A percentile compares a stretch with the other conserved stretches of the same genome.
Conservation (phyloP, 352 stramenopile species). For the Peronospora farinosa region DNA sequence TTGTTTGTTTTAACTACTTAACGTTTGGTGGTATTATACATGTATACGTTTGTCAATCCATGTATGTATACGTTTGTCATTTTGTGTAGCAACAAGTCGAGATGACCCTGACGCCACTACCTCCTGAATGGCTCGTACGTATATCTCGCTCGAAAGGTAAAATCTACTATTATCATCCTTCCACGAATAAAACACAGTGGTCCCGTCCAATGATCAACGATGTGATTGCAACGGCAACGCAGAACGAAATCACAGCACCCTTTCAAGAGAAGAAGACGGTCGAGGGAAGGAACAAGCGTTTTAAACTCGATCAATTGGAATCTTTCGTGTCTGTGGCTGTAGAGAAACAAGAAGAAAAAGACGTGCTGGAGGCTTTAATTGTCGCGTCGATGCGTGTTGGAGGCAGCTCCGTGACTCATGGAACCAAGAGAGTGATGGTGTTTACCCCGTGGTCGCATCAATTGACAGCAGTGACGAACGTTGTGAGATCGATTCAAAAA, state of each 20-base stretch:
- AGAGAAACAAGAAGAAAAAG: neutral
- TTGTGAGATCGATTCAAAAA: constrained; percentile 41
- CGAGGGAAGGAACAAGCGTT: constrained; percentile 7
- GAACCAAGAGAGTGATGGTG: constrained; percentile 17
- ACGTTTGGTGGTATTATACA: too few relatives aligned
- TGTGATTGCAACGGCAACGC: neutral
- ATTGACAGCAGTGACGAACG: constrained; percentile 45
- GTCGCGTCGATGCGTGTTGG: constrained; percentile 56
- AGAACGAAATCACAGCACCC: neutral
- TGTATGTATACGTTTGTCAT: constrained; percentile 9
- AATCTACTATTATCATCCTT: constrained; percentile 63
- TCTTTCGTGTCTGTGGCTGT: neutral
- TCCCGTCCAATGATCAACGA: constrained; percentile 31
- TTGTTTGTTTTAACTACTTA: too few relatives aligned
- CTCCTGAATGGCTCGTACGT: constrained; percentile 49
- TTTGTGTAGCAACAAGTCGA: neutral
- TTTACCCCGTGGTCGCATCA: constrained; percentile 68
- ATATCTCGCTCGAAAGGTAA: constrained; percentile 64
- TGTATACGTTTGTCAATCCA: too few relatives aligned
- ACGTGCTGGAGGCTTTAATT: constrained; percentile 26
- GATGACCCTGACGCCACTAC: constrained; percentile 26
- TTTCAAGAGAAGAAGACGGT: neutral
- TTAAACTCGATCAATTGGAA: constrained; percentile 6
- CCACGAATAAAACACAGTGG: constrained; percentile 53
- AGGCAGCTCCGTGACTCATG: constrained; percentile 26